Base-by-base conservation (phyloP, 2,329 filamentous ascomycete genomes). In the Fonsecaea pedrosoi region DNA sequence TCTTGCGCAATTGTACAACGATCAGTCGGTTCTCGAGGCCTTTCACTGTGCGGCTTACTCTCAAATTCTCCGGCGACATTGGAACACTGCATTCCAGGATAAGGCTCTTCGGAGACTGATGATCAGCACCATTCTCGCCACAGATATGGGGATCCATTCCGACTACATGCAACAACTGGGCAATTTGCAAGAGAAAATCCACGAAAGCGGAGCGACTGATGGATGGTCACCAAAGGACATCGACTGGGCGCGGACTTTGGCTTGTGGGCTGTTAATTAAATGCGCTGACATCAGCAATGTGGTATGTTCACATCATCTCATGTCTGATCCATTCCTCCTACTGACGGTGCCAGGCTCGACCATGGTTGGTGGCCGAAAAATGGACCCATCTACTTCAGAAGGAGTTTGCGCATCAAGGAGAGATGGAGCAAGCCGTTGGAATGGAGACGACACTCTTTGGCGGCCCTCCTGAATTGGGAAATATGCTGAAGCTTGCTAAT, bases 221-320 rank as follows among this genome's bases (percentile, higher is more conserved):
- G 86, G 86, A 8, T 97, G 92, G 93, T 90, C 89, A 67, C 87
- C 86, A 4, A 90, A 93, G 71, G 86, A 90, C 72, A 77, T 90
- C 10, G 89, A 95, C 68, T 90, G 94, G 72, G 87, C 93, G 72
- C 91, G 90, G 72, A 88, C 91, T 9, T 80, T 98, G 55, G 83
- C 90, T n/a, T 98, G 95, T 79, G 93, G 93, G 13, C 82, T 99
- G 64, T 82, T 99, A 66, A 97, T 99, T 80, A 99, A 99, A 78
- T 98, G 95, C 77, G 95, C 95, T 45, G 95, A 99, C 78, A 98
- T 99, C 75, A 97, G 94, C 81, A 99, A 99, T 77, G 95, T 98
- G 77, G 92, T 94, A 85, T 78, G 91, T 89, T 25, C 42, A n/a
- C 45, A 48, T 56, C 8, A 54, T 10, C 48, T 21, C 12, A 9